These are phyloP conservation scores for Kazachstania sp. DNA, from an alignment of 1,139 yeast genomes.

Conservation along the genomic window DNA sequence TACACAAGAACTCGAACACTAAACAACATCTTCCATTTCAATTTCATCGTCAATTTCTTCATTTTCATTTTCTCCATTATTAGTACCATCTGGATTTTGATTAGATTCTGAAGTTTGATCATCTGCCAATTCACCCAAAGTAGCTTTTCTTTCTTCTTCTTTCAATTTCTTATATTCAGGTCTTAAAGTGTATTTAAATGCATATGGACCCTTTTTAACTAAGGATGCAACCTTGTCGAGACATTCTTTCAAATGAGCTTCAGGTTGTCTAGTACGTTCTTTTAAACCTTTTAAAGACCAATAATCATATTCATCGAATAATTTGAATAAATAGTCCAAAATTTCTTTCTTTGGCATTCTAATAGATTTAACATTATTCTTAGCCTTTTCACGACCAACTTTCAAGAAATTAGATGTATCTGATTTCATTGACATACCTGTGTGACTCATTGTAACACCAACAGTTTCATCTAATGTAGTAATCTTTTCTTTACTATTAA, in stretches of 20 bases:
- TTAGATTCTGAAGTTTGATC: constrained; percentile 37
- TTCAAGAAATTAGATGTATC: constrained; percentile 61
- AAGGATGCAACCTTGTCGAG: constrained; percentile 82
- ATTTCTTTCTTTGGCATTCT: constrained; percentile 91
- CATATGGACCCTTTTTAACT: constrained; percentile 93
- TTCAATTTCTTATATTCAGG: constrained; percentile 81
- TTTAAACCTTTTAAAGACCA: constrained; percentile 94
- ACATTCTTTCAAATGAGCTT: constrained; percentile 82
- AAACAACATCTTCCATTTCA: constrained; percentile 37
- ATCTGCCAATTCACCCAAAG: constrained; percentile 49
- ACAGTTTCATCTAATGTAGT: constrained; percentile 75
- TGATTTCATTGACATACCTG: constrained; percentile 69
- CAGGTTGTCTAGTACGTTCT: constrained; percentile 95
- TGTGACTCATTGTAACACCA: constrained; percentile 77
- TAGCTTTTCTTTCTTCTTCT: constrained; percentile 67
- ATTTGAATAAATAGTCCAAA: constrained; percentile 74
- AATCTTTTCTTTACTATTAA: constrained; percentile 57
- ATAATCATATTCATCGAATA: constrained; percentile 91
- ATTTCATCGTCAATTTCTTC: constrained; percentile 34
- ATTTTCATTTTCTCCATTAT: constrained; percentile 21
- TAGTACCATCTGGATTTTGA: constrained; percentile 5
- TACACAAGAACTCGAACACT: not conserved
- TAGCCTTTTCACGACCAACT: constrained; percentile 35
- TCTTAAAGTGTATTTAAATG: constrained; percentile 80
- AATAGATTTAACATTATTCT: constrained; percentile 60